Percentiles rank a stretch among this genome's conserved stretches.
Evolutionary conservation across 257 asterid species (phyloP).

Genomic region (Solanum neorickii): DNA sequence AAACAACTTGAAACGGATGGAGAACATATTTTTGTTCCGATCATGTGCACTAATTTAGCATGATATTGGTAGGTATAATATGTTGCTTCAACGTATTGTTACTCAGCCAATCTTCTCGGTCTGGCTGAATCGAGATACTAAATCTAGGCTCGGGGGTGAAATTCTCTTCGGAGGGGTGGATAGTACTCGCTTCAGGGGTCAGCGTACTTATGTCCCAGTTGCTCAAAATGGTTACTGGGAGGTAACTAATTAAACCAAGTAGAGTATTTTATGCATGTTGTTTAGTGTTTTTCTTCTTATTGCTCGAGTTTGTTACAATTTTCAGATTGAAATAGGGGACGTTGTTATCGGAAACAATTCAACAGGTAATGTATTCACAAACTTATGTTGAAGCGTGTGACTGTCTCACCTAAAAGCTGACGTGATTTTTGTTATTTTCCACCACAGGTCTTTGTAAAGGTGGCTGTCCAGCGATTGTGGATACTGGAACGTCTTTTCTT

Average conservation of each 20-base stretch:
- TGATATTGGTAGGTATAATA: constrained; percentile 11
- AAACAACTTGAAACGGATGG: no score
- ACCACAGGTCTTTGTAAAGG: constrained; percentile 14
- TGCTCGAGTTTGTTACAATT: background rate
- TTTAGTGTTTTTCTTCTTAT: background rate
- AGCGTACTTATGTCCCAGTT: constrained; percentile 16
- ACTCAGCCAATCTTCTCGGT: constrained; percentile 12
- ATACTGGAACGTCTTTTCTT: constrained; percentile 28
- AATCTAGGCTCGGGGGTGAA: constrained; percentile 11
- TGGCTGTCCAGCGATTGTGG: constrained; percentile 36
- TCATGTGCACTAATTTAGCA: background rate
- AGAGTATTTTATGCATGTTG: background rate
- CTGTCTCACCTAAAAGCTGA: background rate
- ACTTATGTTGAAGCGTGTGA: background rate
- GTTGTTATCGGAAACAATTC: constrained; percentile 12
- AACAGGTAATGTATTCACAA: constrained; percentile 10
- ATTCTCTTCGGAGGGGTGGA: constrained; percentile 27
- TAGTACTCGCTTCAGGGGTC: constrained; percentile 17
- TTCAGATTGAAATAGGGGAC: constrained; percentile 22
- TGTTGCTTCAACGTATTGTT: constrained; percentile 16
- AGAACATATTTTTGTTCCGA: background rate
- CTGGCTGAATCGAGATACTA: constrained; percentile 15
- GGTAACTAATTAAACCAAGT: background rate
- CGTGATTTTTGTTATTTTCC: background rate
- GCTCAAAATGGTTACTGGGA: constrained; percentile 25